These are phyloP conservation scores for Cercospora citrullina DNA, from an alignment of 2,329 filamentous ascomycete genomes.

Conservation along the genomic window DNA sequence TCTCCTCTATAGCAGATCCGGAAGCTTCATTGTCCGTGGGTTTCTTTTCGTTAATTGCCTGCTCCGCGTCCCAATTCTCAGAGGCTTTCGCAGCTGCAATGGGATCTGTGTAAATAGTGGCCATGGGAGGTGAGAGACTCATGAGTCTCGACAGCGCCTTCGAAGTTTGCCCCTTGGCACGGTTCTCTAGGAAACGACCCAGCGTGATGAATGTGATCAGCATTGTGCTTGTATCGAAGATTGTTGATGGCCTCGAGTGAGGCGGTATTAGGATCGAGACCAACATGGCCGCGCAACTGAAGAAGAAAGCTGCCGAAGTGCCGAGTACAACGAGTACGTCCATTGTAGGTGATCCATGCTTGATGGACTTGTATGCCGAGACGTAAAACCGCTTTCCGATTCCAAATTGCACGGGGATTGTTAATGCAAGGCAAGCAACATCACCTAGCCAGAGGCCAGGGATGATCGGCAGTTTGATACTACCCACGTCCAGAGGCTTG, in stretches of 20 bases:
- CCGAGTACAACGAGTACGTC: conserved; percentile 93
- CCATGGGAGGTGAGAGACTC: conserved; percentile 95
- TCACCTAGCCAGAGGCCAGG: conserved; percentile 86
- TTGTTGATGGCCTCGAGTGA: conserved; percentile 78
- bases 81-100: conserved; percentile 90
- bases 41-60: conserved; percentile 48
- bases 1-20: conserved; percentile 73
- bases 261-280: conserved; percentile 75
- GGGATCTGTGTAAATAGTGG: conserved; percentile 91
- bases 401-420: conserved; percentile 92
- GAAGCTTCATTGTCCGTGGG: conserved; percentile 41
- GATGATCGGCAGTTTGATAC: conserved; percentile 59
- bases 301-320: conserved; percentile 94
- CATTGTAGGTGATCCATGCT: conserved; percentile 92
- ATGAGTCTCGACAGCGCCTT: conserved; percentile 90
- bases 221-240: conserved; percentile 99
- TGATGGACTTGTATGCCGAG: conserved; percentile 89
- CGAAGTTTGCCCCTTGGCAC: conserved; percentile 93
- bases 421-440: conserved; percentile 76
- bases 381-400: conserved; percentile 92
- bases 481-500: conserved; percentile 74
- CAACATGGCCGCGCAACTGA: conserved; percentile 83
- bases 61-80: conserved; percentile 66
- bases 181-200: conserved; percentile 88
- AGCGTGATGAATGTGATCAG: conserved; percentile 93